phyloP scores from a whole-genome alignment of 495 filamentous ascomycete species.

The Saxophila tyrrhenica region DNA sequence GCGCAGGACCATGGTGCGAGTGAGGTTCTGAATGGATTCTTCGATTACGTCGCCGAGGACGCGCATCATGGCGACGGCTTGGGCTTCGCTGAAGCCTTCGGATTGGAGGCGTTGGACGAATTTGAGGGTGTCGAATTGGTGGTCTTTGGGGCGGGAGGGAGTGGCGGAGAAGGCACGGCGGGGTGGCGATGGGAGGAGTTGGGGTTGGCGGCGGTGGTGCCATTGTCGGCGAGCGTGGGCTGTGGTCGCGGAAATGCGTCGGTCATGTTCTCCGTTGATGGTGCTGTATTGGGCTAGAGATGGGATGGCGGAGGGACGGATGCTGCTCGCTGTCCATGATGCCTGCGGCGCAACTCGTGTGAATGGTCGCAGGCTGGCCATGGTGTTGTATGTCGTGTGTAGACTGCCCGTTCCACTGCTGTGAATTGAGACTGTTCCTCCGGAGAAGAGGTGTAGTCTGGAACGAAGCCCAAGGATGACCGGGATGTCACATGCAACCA shows the following conservation, averaged over 20 bases:
- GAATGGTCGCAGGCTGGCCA: background rate
- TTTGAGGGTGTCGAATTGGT: conserved; percentile 97
- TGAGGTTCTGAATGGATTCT: conserved; percentile 96
- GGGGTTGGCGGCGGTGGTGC: background rate
- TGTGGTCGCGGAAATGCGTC: background rate
- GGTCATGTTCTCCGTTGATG: background rate
- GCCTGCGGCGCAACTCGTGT: background rate
- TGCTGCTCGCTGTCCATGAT: conserved; percentile 1
- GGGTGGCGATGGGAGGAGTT: background rate
- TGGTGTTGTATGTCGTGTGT: background rate
- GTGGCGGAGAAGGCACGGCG: conserved; percentile 59
- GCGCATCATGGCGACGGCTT: conserved; percentile 93
- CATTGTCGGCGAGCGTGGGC: conserved; percentile 2
- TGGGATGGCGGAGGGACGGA: background rate
- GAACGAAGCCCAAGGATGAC: background rate
- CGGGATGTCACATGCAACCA: background rate
- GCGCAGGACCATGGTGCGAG: conserved; percentile 95
- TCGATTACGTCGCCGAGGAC: conserved; percentile 95
- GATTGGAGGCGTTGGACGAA: conserved; percentile 82
- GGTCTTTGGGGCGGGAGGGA: conserved; percentile 50
- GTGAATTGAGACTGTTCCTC: background rate
- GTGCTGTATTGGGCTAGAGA: background rate
- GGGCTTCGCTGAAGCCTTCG: conserved; percentile 93
- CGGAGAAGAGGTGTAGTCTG: background rate
- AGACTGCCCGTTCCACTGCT: background rate